phyloP scores from a whole-genome alignment of 352 stramenopile genomes.

The Globisporangium nunn region DNA sequence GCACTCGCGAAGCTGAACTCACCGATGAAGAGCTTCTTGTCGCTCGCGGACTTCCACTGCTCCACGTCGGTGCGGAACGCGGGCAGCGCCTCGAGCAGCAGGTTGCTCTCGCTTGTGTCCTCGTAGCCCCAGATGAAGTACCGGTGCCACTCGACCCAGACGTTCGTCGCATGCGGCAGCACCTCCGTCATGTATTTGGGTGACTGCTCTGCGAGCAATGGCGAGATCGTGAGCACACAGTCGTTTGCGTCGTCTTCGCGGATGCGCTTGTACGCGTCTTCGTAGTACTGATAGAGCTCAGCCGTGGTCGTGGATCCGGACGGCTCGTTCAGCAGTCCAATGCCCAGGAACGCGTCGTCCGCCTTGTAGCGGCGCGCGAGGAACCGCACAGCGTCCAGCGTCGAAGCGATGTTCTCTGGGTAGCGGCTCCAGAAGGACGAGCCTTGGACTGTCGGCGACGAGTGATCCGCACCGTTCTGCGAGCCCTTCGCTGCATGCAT shows the following conservation, averaged over 20 bases:
- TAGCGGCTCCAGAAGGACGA: constrained; percentile 9
- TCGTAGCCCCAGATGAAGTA: constrained; percentile 24
- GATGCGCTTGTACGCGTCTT: constrained; percentile 18
- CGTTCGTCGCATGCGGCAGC: constrained; percentile 13
- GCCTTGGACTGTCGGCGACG: constrained; percentile 63
- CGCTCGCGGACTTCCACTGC: constrained; percentile 11
- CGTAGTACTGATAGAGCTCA: constrained; percentile 25
- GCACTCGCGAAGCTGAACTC: constrained; percentile 12
- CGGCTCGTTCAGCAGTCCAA: constrained; percentile 30
- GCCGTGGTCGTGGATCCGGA: constrained; percentile 11
- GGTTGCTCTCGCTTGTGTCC: constrained; percentile 1
- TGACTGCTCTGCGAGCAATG: constrained; percentile 16
- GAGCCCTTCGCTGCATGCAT: constrained; percentile 47
- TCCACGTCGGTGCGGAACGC: constrained; percentile 12
- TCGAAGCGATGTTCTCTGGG: constrained; percentile 15
- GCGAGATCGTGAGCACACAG: constrained; percentile 19
- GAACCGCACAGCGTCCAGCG: constrained; percentile 19
- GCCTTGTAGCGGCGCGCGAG: constrained; percentile 22
- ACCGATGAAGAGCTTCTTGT: constrained; percentile 21
- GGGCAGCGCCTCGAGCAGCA: constrained; percentile 10
- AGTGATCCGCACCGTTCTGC: constrained; percentile 37
- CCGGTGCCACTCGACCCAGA: constrained; percentile 24
- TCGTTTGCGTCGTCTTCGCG: constrained; percentile 14
- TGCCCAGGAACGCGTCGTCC: constrained; percentile 23
- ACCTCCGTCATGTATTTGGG: constrained; percentile 15